A percentile compares a stretch with the other conserved stretches of the same genome.
Evolutionary conservation across 371 early-diverging fungal species (phyloP).

Genomic region (Entomophthora muscae): DNA sequence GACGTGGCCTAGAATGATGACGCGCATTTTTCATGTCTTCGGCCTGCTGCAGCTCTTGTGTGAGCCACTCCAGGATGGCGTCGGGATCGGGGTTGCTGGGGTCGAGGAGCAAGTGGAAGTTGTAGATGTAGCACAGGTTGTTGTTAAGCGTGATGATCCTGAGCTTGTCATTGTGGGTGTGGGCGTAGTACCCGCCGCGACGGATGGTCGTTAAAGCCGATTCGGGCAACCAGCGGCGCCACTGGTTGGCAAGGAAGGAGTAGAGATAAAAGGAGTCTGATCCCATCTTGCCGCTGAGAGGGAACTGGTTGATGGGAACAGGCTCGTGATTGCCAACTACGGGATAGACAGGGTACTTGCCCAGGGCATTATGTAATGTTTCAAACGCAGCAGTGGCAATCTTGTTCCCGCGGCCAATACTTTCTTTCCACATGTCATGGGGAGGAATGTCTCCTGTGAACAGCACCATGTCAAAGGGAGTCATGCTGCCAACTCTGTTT

Average conservation of each 20-base stretch:
- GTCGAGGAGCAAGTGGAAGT: slow-evolving; percentile 7
- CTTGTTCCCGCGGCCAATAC: background rate
- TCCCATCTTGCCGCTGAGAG: slow-evolving; percentile 4
- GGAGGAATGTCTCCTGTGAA: slow-evolving; percentile 7
- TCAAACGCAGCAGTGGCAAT: background rate
- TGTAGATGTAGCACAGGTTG: slow-evolving; percentile 10
- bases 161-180: slow-evolving; percentile 1
- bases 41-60: slow-evolving; percentile 9
- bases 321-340: slow-evolving; percentile 14
- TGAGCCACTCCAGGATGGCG: slow-evolving; percentile 10
- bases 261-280: background rate
- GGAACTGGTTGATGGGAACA: slow-evolving; percentile 11
- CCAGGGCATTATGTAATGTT: background rate
- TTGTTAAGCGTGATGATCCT: slow-evolving; percentile 11
- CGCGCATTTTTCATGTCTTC: slow-evolving; percentile 9
- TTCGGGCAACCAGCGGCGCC: slow-evolving; percentile 11
- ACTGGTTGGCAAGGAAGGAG: slow-evolving; percentile 10
- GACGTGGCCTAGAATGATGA: slow-evolving; percentile 7
- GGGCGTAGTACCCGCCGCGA: slow-evolving; percentile 11
- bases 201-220: background rate
- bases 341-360: slow-evolving; percentile 5
- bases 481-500: background rate
- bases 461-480: slow-evolving; percentile 6
- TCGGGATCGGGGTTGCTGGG: slow-evolving; percentile 10
- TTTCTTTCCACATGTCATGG: background rate